Base-by-base conservation (phyloP, 331 rosid genomes). In the Rosa hybrid region DNA sequence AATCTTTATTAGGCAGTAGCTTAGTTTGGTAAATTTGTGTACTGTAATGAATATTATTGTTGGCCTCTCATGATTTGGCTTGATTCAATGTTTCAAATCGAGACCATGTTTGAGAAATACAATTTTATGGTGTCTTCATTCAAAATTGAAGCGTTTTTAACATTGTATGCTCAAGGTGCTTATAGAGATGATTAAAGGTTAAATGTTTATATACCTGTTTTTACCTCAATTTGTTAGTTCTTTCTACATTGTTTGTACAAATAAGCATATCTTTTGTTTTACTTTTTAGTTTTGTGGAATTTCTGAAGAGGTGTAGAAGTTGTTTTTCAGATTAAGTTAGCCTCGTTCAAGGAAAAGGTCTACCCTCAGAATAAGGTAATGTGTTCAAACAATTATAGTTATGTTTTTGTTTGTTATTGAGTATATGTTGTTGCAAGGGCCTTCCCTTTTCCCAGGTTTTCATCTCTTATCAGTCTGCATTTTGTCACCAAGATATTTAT, bases 131-230 rank as follows among this genome's bases (percentile, higher is more conserved):
- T 44, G 94, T 92, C 41, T 96, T 91, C 85, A 89, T 96, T 85
- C 98, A 93, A 90, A 34, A 93, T 96, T 75, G 98, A 93, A 83
- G 99, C 99, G 75, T 97, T 96, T 84, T 82, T 93, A 78, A 93
- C 99, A 25, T 82, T 96, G 88, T 96, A 96, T 89, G 99, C 99
- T 84, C 99, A 96, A 96, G 99, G 99, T 96, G 97, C 92, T 93
- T 88, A 91, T 87, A 93, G 86, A 86, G 97, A 90, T 90, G 82
- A 86, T 85, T 87, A 87, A 93, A 90, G 92, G 94, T 90, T 88
- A 90, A 88, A 86, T 87, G 54, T 72, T 77, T 81, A 82, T 83
- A 69, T 86, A 42, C 64, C 80, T 74, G 67, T 70, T 85, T 53
- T 77, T 11, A 48, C 78, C 72, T 62, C 21, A 54, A 75, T 78